phyloP scores from a whole-genome alignment of 2,329 filamentous ascomycete species.

The Ilyonectria sp. region DNA sequence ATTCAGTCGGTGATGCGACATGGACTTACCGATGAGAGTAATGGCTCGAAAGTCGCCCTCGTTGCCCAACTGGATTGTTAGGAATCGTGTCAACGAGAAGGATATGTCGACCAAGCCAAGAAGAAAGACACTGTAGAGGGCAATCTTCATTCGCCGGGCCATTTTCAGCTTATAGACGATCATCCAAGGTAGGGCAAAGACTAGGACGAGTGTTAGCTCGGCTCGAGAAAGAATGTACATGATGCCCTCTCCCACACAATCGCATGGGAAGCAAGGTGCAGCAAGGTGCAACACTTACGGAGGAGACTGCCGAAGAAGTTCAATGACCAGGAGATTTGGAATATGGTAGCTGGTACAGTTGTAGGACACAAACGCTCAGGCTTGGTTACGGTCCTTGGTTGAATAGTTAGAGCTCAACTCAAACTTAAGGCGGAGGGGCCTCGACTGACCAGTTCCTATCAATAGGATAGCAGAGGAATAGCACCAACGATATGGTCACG shows the following conservation, averaged over 20 bases:
- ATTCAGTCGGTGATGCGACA: background rate
- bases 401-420: background rate
- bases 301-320: background rate
- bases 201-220: background rate
- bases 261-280: background rate
- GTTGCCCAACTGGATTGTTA: background rate
- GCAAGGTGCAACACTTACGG: background rate
- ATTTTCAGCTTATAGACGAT: background rate
- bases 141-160: background rate
- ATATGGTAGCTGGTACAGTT: background rate
- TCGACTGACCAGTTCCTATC: slow-evolving; percentile 12
- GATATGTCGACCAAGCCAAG: slow-evolving; percentile 13
- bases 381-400: background rate
- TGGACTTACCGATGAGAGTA: background rate
- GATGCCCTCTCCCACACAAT: background rate
- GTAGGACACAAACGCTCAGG: background rate
- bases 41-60: background rate
- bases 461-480: slow-evolving; percentile 12
- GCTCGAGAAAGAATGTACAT: background rate
- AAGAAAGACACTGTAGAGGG: background rate
- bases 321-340: slow-evolving; percentile 4
- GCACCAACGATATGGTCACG: background rate
- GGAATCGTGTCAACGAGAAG: slow-evolving; percentile 4
- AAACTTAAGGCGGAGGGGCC: background rate
- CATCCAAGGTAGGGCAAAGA: background rate